phyloP scores from a whole-genome alignment of 495 filamentous ascomycete genomes.

The Sordaria brevicollis region DNA sequence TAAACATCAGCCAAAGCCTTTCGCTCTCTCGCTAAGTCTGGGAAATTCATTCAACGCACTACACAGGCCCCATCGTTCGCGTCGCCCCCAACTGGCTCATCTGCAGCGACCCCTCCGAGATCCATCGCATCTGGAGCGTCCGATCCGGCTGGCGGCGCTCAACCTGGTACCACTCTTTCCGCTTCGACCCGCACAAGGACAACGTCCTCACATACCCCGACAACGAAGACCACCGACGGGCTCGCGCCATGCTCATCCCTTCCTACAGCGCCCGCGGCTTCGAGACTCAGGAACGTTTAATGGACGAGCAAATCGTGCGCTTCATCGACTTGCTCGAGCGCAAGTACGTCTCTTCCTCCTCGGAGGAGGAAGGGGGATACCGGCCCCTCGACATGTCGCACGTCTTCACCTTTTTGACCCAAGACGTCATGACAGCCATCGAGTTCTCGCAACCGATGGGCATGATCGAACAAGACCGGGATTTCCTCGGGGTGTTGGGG shows the following conservation, averaged over 20 bases:
- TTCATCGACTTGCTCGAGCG: slow-evolving; percentile 9
- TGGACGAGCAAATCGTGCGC: slow-evolving; percentile 7
- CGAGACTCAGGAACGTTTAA: not conserved
- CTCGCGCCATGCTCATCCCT: slow-evolving; percentile 1
- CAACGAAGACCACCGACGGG: slow-evolving; percentile 11
- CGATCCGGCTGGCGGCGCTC: slow-evolving; percentile 10
- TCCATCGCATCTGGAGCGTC: slow-evolving; percentile 11
- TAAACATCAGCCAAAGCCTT: too few species aligned
- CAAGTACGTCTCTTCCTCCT: slow-evolving; percentile 5
- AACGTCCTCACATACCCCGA: slow-evolving; percentile 8
- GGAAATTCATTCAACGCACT: too few species aligned
- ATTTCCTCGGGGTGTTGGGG: slow-evolving; percentile 23
- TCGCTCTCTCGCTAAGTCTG: too few species aligned
- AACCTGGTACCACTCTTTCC: slow-evolving; percentile 9
- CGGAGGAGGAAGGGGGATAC: too few species aligned
- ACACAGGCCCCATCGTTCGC: slow-evolving; percentile 1
- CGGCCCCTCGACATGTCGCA: slow-evolving; percentile 27
- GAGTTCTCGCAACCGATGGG: slow-evolving; percentile 31
- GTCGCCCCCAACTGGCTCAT: slow-evolving; percentile 8
- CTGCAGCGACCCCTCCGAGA: slow-evolving; percentile 3
- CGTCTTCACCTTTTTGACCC: slow-evolving; percentile 24
- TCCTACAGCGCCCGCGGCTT: slow-evolving; percentile 5
- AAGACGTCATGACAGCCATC: slow-evolving; percentile 30
- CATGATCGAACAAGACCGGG: slow-evolving; percentile 25
- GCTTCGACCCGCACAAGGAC: slow-evolving; percentile 11